Conservation (phyloP, 1,139 yeast species). For the Kurtzmaniella quercitrusa region DNA sequence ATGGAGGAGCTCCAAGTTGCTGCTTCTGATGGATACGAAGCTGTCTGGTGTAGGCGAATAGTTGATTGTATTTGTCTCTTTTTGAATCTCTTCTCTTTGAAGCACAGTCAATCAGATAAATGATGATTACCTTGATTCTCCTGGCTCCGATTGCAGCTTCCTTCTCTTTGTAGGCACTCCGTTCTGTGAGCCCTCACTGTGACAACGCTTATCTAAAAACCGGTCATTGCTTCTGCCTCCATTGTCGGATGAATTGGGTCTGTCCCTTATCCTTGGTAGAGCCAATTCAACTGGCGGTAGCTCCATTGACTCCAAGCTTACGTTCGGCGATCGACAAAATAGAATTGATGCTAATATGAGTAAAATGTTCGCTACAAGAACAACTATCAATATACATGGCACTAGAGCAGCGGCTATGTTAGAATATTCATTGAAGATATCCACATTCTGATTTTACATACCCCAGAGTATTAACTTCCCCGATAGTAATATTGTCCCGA, state of each 20-base stretch:
- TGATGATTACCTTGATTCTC: no score
- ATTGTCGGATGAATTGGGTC: background rate
- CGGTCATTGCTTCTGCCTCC: background rate
- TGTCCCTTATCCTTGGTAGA: background rate
- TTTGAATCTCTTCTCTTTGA: no score
- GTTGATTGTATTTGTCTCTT: no score
- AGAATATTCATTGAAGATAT: conserved; percentile 7
- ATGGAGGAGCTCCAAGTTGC: no score
- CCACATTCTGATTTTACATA: conserved; percentile 7
- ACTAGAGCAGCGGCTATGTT: conserved; percentile 10
- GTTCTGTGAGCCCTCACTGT: background rate
- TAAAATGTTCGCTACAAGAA: background rate
- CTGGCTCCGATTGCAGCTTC: background rate
- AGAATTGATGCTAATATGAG: background rate
- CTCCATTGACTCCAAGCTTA: background rate
- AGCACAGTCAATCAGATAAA: no score
- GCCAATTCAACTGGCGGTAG: background rate
- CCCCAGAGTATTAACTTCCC: conserved; percentile 13
- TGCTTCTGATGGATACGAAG: no score
- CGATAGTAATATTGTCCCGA: conserved; percentile 10
- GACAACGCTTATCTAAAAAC: background rate
- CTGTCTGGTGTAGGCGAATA: no score
- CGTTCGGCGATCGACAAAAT: background rate
- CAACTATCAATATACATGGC: conserved; percentile 8
- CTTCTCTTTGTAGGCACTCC: background rate